phyloP scores from a whole-genome alignment of 2,329 filamentous ascomycete genomes.

The Fusarium ramigenum region DNA sequence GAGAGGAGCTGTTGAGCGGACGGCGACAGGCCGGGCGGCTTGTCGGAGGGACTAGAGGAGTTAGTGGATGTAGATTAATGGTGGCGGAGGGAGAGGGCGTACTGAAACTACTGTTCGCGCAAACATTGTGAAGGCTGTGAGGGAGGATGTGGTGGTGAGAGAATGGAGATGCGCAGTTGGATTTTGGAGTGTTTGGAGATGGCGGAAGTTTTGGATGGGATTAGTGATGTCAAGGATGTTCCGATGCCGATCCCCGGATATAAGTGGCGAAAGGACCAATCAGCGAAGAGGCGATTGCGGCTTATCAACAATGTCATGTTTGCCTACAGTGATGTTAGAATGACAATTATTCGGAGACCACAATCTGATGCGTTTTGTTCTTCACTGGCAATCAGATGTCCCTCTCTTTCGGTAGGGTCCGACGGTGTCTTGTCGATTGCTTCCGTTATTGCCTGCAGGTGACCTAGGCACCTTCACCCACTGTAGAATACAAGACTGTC shows the following conservation, averaged over 20 bases:
- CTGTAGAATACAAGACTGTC: neutral
- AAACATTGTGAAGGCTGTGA: conserved; percentile 39
- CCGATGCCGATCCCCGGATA: conserved; percentile 28
- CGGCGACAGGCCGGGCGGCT: conserved; percentile 48
- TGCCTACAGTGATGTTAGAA: neutral
- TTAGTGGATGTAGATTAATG: conserved; percentile 2
- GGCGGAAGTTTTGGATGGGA: conserved; percentile 29
- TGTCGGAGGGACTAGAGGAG: conserved; percentile 49
- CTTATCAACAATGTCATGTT: neutral
- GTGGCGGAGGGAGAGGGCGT: neutral
- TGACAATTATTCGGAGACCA: neutral
- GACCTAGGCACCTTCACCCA: too few relatives aligned
- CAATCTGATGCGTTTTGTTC: neutral
- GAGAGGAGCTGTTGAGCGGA: conserved; percentile 37
- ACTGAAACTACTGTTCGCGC: conserved; percentile 43
- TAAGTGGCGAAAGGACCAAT: conserved; percentile 37
- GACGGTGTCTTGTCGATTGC: too few relatives aligned
- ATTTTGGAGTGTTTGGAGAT: conserved; percentile 16
- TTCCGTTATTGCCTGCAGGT: too few relatives aligned
- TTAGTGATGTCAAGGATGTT: conserved; percentile 43
- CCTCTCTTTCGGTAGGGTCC: neutral
- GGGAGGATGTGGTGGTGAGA: conserved; percentile 16
- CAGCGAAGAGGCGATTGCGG: conserved; percentile 24
- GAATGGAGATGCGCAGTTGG: neutral
- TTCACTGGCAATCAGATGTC: accelerated